These are phyloP conservation scores for Phytophthora hybrid DNA, from an alignment of 352 stramenopile genomes.

Conservation along the genomic window DNA sequence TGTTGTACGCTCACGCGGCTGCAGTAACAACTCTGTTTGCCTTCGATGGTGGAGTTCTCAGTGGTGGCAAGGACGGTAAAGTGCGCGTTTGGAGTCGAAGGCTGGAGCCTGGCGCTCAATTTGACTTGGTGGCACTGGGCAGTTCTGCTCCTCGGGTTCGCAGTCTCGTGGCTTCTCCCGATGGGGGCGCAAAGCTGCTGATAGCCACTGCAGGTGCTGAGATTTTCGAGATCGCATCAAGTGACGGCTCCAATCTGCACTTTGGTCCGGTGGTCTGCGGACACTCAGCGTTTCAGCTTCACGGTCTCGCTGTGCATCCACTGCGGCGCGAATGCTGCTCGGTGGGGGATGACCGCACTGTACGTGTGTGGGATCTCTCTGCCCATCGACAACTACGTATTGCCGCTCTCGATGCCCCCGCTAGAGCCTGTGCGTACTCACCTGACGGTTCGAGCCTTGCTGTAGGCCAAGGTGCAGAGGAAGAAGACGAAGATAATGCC, in stretches of 20 bases:
- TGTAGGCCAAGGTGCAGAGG: conserved; percentile 72
- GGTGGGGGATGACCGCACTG: conserved; percentile 81
- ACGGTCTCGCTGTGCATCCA: conserved; percentile 78
- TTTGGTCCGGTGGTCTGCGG: conserved; percentile 83
- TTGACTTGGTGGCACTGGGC: conserved; percentile 76
- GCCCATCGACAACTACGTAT: conserved; percentile 59
- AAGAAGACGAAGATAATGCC: conserved; percentile 33
- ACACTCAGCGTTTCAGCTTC: conserved; percentile 85
- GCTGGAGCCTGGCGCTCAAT: conserved; percentile 75
- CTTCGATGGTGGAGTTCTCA: conserved; percentile 69
- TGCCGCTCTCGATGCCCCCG: conserved; percentile 69
- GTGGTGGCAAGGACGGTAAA: conserved; percentile 78
- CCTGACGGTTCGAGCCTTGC: conserved; percentile 85
- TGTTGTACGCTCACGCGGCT: conserved; percentile 70
- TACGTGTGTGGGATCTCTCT: conserved; percentile 90
- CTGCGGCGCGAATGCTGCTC: conserved; percentile 79
- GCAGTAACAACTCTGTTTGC: conserved; percentile 66
- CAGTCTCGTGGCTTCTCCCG: conserved; percentile 68
- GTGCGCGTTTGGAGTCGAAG: conserved; percentile 81
- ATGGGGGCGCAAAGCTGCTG: conserved; percentile 82
- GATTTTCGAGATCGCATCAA: conserved; percentile 88
- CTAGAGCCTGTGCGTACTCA: conserved; percentile 80
- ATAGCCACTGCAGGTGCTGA: conserved; percentile 89
- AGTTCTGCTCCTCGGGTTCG: conserved; percentile 64
- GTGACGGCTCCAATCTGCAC: conserved; percentile 81